These are phyloP conservation scores for Hanseniaspora nectarophila DNA, from an alignment of 805 yeast species.

Conservation along the genomic window DNA sequence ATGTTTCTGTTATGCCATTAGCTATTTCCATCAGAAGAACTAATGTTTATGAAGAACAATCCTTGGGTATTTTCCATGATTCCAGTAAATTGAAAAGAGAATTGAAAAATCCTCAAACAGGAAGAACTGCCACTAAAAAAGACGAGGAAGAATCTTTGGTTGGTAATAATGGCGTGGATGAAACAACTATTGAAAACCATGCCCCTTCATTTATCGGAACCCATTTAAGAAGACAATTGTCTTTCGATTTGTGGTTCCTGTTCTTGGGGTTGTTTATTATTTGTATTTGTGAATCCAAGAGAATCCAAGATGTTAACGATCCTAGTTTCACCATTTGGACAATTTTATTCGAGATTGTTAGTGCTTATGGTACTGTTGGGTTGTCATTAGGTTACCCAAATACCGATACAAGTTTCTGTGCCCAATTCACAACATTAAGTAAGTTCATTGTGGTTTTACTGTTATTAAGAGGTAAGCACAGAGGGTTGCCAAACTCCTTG, in stretches of 20 bases:
- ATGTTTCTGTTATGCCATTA: constrained; percentile 87
- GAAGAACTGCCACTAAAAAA: background rate
- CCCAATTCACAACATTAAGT: constrained; percentile 57
- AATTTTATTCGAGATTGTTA: constrained; percentile 73
- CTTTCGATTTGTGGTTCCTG: constrained; percentile 90
- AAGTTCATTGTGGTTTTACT: constrained; percentile 77
- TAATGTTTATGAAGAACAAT: constrained; percentile 94
- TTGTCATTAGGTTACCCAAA: constrained; percentile 73
- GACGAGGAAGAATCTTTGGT: background rate
- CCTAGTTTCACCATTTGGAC: constrained; percentile 55
- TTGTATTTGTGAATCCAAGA: constrained; percentile 71
- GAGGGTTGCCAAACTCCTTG: constrained; percentile 86
- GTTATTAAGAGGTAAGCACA: constrained; percentile 90
- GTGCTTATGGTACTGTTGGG: constrained; percentile 97
- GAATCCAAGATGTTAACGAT: constrained; percentile 35
- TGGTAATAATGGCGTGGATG: constrained; percentile 9
- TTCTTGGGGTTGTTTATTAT: constrained; percentile 75
- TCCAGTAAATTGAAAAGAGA: constrained; percentile 13
- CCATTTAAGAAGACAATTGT: constrained; percentile 81
- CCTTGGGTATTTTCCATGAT: constrained; percentile 54
- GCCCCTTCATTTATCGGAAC: constrained; percentile 60
- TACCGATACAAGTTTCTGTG: constrained; percentile 56
- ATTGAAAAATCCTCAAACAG: background rate
- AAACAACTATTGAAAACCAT: constrained; percentile 23
- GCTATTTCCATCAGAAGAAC: constrained; percentile 95